phyloP scores from a whole-genome alignment of 2,329 filamentous ascomycete genomes.

The Fusarium oxysporum region DNA sequence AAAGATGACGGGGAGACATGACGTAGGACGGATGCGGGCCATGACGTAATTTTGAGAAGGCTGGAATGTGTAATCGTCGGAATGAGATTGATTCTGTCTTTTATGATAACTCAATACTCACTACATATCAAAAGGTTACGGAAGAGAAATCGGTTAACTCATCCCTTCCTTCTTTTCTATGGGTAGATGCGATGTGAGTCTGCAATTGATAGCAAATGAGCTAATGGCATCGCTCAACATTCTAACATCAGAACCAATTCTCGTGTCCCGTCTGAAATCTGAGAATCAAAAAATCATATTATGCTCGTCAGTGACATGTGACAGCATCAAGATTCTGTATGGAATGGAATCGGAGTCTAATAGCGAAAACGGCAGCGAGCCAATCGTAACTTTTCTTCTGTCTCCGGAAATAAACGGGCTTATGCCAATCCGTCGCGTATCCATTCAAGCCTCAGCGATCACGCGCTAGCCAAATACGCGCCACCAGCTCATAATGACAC shows the following conservation, averaged over 20 bases:
- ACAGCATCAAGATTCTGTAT: fast-evolving
- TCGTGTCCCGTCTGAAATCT: fast-evolving
- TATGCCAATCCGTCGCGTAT: background rate
- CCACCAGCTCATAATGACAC: background rate
- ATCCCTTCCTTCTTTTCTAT: too few relatives aligned
- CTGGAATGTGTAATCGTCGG: conserved; percentile 6
- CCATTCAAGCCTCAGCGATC: background rate
- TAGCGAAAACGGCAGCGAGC: background rate
- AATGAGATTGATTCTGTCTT: background rate
- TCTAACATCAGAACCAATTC: background rate
- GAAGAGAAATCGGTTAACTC: too few relatives aligned
- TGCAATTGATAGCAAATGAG: background rate
- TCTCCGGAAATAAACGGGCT: background rate
- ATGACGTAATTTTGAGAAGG: conserved; percentile 4
- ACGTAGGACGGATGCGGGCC: conserved; percentile 16
- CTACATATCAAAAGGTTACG: fast-evolving
- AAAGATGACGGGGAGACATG: conserved; percentile 9
- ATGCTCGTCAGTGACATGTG: fast-evolving
- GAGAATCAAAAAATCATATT: background rate
- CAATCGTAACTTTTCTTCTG: background rate
- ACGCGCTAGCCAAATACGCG: background rate
- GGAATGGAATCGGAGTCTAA: background rate
- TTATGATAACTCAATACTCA: background rate
- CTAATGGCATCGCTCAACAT: fast-evolving
- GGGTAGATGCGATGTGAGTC: background rate